Base-by-base conservation (phyloP, 164 flowering plant genomes). In the Stephania japonica region DNA sequence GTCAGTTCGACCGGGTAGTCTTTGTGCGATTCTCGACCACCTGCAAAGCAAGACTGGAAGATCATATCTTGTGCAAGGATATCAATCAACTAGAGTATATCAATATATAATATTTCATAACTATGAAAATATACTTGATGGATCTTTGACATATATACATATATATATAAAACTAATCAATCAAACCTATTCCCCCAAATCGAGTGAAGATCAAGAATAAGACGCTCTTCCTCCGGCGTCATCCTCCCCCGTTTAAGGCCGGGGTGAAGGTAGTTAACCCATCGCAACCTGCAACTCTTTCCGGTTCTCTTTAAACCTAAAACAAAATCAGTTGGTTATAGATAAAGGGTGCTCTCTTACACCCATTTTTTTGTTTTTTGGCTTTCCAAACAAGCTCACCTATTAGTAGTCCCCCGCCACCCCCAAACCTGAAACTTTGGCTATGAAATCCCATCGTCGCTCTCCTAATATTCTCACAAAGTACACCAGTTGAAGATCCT, bases 361-460 rank as follows among this genome's bases (percentile, higher is more conserved):
- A 53, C 81, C 80, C 56, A 80, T 67, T 42, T 42, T 25, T 79
- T 79, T 32, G 38, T 32, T 32, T 32, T 32, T 32, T 32, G 38
- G 38, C 38, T 32, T 44, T 69, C 75, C 84, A 71, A 73, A 81
- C 70, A 79, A 81, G 79, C 88, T 71, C 87, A 74, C 64, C 59
- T 65, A 76, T 47, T 53, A 76, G 61, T 61, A 53, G 81, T 86
- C 86, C 89, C 93, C 97, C 98, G 82, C 99, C 98, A 86, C 90
- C 97, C 85, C 89, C 99, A 85, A 95, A 95, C 99, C 99, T 95
- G 99, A 90, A 65, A 95, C 94, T 83, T 90, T 89, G 2, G 99
- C 97, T 71, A 95, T 86, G 87, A 95, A 91, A 79, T 95, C 99
- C 99, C 99, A 95, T 78, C 97, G 86, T 7, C 98, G 86, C 70